phyloP scores from a whole-genome alignment of 192 early-diverging fungal species.

The Coemansia sp. region DNA sequence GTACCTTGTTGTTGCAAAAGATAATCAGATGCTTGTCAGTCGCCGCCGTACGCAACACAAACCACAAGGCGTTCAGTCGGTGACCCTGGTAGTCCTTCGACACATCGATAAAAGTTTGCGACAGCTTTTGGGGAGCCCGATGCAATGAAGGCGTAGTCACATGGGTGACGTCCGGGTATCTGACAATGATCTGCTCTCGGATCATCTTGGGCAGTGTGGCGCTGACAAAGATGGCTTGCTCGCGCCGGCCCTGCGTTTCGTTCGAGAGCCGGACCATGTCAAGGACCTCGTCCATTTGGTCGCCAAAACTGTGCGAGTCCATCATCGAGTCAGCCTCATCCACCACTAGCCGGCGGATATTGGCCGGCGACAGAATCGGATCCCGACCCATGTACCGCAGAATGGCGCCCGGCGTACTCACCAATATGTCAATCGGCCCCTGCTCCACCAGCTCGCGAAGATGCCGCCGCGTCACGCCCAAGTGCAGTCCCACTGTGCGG shows the following conservation, averaged over 20 bases:
- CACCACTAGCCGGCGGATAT: conserved; percentile 72
- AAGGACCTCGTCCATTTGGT: conserved; percentile 66
- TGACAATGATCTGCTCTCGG: conserved; percentile 58
- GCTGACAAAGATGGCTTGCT: conserved; percentile 67
- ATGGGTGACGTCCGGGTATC: conserved; percentile 63
- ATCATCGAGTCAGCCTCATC: conserved; percentile 97
- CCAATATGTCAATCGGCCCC: conserved; percentile 81
- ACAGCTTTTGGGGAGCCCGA: conserved; percentile 68
- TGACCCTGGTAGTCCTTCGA: conserved; percentile 66
- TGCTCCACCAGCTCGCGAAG: conserved; percentile 56
- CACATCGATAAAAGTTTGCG: conserved; percentile 81
- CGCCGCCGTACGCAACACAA: conserved; percentile 69
- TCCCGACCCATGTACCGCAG: conserved; percentile 61
- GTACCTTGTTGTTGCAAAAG: conserved; percentile 81
- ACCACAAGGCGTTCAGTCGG: conserved; percentile 69
- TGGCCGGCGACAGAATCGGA: conserved; percentile 62
- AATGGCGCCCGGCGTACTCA: conserved; percentile 78
- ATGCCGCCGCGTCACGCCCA: conserved; percentile 50
- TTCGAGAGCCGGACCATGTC: conserved; percentile 46
- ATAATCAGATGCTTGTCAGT: conserved; percentile 73
- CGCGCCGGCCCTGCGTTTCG: conserved; percentile 40
- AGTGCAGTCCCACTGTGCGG: conserved; percentile 66
- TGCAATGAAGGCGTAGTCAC: conserved; percentile 85
- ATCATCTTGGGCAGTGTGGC: conserved; percentile 76
- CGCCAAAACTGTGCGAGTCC: conserved; percentile 72